Conservation (phyloP, 1,139 yeast genomes). For the Taiozyma onychis region DNA sequence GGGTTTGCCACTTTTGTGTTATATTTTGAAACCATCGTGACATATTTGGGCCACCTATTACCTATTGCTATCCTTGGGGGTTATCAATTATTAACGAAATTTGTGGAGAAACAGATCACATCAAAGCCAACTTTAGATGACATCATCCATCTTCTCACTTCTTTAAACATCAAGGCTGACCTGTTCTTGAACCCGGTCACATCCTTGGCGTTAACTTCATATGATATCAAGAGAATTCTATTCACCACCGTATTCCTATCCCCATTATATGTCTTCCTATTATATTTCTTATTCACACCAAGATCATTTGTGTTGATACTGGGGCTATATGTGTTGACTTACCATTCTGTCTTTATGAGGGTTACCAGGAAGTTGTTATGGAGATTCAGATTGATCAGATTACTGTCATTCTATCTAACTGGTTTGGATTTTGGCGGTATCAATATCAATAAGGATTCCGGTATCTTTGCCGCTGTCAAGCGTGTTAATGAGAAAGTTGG, state of each 20-base stretch:
- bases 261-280: slow-evolving; percentile 70
- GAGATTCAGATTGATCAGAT: slow-evolving; percentile 70
- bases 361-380: slow-evolving; percentile 78
- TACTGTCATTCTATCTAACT: slow-evolving; percentile 72
- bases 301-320: slow-evolving; percentile 54
- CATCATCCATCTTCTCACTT: slow-evolving; percentile 74
- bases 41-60: slow-evolving; percentile 76
- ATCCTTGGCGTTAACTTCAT: slow-evolving; percentile 59
- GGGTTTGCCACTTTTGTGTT: slow-evolving; percentile 54
- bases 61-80: slow-evolving; percentile 63
- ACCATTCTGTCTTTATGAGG: slow-evolving; percentile 80
- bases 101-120: slow-evolving; percentile 46
- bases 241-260: slow-evolving; percentile 83
- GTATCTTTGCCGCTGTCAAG: slow-evolving; percentile 57
- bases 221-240: slow-evolving; percentile 72
- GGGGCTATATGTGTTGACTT: slow-evolving; percentile 66
- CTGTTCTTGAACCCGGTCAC: slow-evolving; percentile 74
- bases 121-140: slow-evolving; percentile 82
- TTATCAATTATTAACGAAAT: slow-evolving; percentile 56
- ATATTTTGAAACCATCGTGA: slow-evolving; percentile 67
- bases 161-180: slow-evolving; percentile 72
- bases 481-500: slow-evolving; percentile 29
- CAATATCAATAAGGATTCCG: slow-evolving; percentile 36
- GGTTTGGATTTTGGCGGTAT: slow-evolving; percentile 77
- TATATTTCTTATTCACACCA: slow-evolving; percentile 66